phyloP scores from a whole-genome alignment of 208 protist genomes.

The Trypanosoma platydactyli region DNA sequence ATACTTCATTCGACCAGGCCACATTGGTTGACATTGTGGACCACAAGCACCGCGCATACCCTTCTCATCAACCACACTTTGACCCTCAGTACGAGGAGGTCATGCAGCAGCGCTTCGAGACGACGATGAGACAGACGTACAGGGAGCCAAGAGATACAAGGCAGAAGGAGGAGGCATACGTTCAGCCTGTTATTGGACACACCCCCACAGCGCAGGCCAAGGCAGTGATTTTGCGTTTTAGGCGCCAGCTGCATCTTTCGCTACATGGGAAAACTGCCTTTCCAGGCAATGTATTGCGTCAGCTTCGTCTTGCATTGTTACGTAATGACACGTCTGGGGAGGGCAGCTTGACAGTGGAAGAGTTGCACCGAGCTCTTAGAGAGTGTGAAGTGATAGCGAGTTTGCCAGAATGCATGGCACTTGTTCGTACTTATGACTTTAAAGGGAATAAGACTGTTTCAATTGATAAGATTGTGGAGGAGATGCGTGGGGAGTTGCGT shows the following conservation, averaged over 20 bases:
- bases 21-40: conserved; percentile 82
- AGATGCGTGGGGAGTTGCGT: conserved; percentile 68
- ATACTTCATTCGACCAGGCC: conserved; percentile 53
- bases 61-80: conserved; percentile 80
- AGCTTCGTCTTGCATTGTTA: conserved; percentile 46
- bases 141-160: conserved; percentile 22
- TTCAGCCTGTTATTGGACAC: conserved; percentile 57
- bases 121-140: conserved; percentile 16
- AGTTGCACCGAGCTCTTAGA: conserved; percentile 62
- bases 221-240: conserved; percentile 68
- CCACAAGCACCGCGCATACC: conserved; percentile 66
- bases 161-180: conserved; percentile 27
- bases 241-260: conserved; percentile 51
- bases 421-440: conserved; percentile 71
- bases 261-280: conserved; percentile 52
- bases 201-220: conserved; percentile 55
- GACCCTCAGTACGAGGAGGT: conserved; percentile 44
- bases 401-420: conserved; percentile 61
- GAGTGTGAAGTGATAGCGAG: conserved; percentile 37
- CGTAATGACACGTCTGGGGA: conserved; percentile 22
- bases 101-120: conserved; percentile 15
- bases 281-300: conserved; percentile 73
- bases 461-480: conserved; percentile 49
- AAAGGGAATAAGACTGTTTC: conserved; percentile 40
- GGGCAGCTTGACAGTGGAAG: conserved; percentile 58